Conservation (phyloP, 768 basidiomycete species). For the Boletus coccyginus region DNA sequence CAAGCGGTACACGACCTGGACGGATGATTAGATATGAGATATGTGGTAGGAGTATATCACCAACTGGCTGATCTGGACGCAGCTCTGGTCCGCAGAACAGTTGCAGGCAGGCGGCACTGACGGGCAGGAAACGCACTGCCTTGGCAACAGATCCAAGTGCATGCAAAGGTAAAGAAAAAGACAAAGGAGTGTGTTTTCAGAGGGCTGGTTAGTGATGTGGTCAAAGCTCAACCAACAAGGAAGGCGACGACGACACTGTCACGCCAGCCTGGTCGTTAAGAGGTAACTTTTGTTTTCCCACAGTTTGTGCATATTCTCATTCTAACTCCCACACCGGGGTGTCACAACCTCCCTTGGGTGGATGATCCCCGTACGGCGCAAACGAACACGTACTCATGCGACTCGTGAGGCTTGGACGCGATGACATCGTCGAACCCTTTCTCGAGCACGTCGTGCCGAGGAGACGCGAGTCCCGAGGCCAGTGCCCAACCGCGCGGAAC, state of each 20-base stretch:
- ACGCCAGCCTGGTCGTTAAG: not conserved
- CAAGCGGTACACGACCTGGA: slow-evolving; percentile 60
- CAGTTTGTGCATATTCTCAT: not conserved
- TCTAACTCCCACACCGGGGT: no score
- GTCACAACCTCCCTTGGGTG: no score
- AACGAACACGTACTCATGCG: no score
- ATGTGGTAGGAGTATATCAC: slow-evolving; percentile 16
- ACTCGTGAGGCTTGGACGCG: no score
- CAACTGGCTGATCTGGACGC: slow-evolving; percentile 60
- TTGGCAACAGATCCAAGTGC: slow-evolving; percentile 36
- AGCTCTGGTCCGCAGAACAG: slow-evolving; percentile 54
- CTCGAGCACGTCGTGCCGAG: no score
- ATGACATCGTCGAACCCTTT: no score
- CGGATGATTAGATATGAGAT: not conserved
- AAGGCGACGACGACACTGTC: not conserved
- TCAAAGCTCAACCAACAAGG: slow-evolving; percentile 18
- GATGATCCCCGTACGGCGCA: no score
- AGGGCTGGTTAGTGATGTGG: slow-evolving; percentile 15
- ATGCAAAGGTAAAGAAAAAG: slow-evolving; percentile 24
- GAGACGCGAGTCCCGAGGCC: no score
- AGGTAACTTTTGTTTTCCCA: slow-evolving; percentile 3
- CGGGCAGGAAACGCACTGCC: slow-evolving; percentile 53
- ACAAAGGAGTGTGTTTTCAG: slow-evolving; percentile 34
- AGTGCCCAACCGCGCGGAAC: no score
- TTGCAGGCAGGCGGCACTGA: slow-evolving; percentile 47